Base-by-base conservation (phyloP, 805 yeast species). In the Wickerhamomyces queroliae region DNA sequence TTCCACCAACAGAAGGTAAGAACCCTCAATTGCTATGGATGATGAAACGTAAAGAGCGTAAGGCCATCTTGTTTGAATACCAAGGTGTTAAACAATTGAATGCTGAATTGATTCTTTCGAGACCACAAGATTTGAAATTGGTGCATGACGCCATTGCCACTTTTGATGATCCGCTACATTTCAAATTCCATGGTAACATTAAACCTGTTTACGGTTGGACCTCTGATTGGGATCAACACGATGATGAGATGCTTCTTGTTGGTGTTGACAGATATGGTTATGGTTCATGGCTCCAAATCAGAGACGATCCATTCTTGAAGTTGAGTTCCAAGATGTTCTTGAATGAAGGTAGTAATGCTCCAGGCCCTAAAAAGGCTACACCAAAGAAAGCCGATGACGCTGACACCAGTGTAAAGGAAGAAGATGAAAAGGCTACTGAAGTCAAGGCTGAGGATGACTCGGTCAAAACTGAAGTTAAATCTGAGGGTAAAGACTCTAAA, bases 211-310 rank as follows among this genome's bases (percentile, higher is more conserved):
- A 79, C 53, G 91, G 85, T 33, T 93, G 99, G 99, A 75, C 76
- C 38, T 86, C 95, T 52, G 79, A 78, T 22, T 93, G 99, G 99
- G 69, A 70, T 3, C 69, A 72, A 12, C 76, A 70, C 24, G 95
- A 93, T 56, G 99, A 93, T 59, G 84, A 89, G 37, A 84, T 80
- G 78, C 69, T 93, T 39, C 61, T 93, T 44, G 76, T 85, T 26
- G 99, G 99, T 47, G 84, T 91, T 18, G 74, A 76, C 55, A 89
- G 87, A 62, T 90, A 90, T 62, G 99, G 99, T 0, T 90, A 88
- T 60, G 98, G 98, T 15, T 81, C 96, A 1, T 93, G 99, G 99
- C 59, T 74, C 3, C 90, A 85, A 55, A 90, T 93, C 34, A 72
- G 99, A 56, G 99, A 93, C 63, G 99, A 93, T 63, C 98, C 99